Conservation (phyloP, 164 flowering plant species). For the Annona squamosa region DNA sequence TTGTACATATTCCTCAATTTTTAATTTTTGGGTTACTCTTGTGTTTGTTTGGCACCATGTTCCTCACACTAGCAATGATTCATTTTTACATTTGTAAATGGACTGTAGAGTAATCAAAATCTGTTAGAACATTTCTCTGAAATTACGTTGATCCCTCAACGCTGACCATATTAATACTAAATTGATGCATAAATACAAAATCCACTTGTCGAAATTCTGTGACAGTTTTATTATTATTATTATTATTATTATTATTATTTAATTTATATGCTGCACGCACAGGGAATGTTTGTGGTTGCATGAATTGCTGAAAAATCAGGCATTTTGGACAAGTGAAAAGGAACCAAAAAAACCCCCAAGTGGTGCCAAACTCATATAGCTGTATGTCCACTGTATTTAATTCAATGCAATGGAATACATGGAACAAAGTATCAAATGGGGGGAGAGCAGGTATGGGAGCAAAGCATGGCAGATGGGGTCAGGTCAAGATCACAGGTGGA, state of each 20-base stretch:
- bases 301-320: neutral
- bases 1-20: neutral
- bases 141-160: neutral
- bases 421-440: constrained; percentile 12
- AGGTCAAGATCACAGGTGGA: constrained; percentile 14
- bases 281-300: neutral
- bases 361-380: neutral
- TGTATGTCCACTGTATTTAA: neutral
- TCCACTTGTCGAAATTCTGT: neutral
- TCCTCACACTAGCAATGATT: neutral
- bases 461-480: constrained; percentile 27
- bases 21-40: neutral
- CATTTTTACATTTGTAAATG: too few relatives aligned
- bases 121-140: too few relatives aligned
- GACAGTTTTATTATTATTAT: too few relatives aligned
- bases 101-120: too few relatives aligned
- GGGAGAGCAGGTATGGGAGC: constrained; percentile 22
- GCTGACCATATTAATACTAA: neutral
- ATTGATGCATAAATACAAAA: too few relatives aligned
- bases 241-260: too few relatives aligned
- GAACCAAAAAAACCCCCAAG: neutral
- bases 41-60: neutral
- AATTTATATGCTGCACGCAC: too few relatives aligned
- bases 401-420: neutral
- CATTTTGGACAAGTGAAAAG: neutral